Evolutionary conservation across 345 rosid genomes (phyloP).

Genomic region (Mangifera indica): DNA sequence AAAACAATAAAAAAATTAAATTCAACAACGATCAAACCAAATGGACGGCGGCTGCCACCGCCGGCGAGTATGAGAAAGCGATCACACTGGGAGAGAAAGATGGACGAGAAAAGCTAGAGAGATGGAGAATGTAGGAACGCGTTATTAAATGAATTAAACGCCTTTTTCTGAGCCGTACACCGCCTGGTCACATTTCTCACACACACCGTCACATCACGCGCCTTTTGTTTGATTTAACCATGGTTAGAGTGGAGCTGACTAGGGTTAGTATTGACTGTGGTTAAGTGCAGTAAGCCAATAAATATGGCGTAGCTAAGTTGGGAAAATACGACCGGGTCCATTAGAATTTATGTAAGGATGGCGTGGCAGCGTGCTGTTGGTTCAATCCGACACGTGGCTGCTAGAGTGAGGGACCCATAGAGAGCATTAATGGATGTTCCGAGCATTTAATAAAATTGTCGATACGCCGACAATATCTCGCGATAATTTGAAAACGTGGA

Average conservation of each 20-base stretch:
- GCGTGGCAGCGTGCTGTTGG: conserved; percentile 33
- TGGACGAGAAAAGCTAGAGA: background rate
- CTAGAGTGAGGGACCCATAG: too few species aligned
- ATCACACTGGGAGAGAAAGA: background rate
- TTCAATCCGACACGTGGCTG: background rate
- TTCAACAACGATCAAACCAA: conserved; percentile 6
- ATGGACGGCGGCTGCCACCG: conserved; percentile 15
- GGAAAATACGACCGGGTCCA: conserved; percentile 23
- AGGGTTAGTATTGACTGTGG: conserved; percentile 21
- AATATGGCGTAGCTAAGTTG: conserved; percentile 35
- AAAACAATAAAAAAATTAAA: background rate
- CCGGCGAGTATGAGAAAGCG: conserved; percentile 10
- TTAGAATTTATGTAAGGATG: background rate
- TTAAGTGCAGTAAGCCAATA: conserved; percentile 26
- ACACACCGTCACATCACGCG: background rate
- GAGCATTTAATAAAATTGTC: background rate
- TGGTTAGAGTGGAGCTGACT: conserved; percentile 11
- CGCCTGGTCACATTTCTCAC: conserved; percentile 10
- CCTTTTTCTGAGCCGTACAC: conserved; percentile 21
- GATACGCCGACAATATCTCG: conserved; percentile 58
- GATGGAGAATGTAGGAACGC: conserved; percentile 17
- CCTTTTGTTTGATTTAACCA: background rate
- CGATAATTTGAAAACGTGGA: conserved; percentile 20
- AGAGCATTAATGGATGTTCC: background rate
- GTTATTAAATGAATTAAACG: background rate